Percentiles rank a stretch among this genome's conserved stretches.
These are phyloP conservation scores for Blepharisma japonicum DNA, from an alignment of 73 alveolate genomes.

Conservation along the genomic window DNA sequence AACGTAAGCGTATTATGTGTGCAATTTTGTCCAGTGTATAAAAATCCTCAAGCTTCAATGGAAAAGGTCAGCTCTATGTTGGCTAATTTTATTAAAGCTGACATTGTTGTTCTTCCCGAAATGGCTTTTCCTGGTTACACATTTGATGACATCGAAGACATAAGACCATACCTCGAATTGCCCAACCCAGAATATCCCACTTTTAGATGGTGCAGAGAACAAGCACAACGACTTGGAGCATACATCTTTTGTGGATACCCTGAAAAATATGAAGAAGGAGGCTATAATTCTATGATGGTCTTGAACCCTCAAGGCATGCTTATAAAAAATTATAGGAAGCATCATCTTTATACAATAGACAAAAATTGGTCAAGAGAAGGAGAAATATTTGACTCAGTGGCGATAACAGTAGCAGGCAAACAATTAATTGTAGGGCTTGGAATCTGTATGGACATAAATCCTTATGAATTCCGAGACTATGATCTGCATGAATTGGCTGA, in stretches of 20 bases:
- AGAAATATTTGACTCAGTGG: conserved; percentile 65
- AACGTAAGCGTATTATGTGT: not conserved
- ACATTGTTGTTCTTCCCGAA: conserved; percentile 76
- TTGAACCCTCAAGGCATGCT: conserved; percentile 74
- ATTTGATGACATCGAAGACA: conserved; percentile 67
- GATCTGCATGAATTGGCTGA: conserved; percentile 43
- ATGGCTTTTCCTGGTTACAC: conserved; percentile 86
- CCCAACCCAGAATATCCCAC: conserved; percentile 61
- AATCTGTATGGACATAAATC: conserved; percentile 88
- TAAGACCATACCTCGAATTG: conserved; percentile 58
- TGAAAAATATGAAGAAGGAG: conserved; percentile 57
- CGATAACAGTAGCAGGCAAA: conserved; percentile 48
- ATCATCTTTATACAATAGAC: conserved; percentile 67
- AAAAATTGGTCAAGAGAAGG: conserved; percentile 85
- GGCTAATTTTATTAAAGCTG: conserved; percentile 34
- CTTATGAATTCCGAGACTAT: conserved; percentile 45
- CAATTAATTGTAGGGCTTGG: conserved; percentile 73
- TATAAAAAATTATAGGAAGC: conserved; percentile 66
- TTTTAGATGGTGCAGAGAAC: conserved; percentile 66
- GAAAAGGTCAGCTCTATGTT: not conserved
- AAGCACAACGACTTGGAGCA: conserved; percentile 58
- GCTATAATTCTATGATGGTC: conserved; percentile 75
- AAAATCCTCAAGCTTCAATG: not conserved
- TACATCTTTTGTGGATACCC: conserved; percentile 83
- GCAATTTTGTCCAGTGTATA: not conserved